Percentiles rank a stretch among this genome's conserved stretches.
phyloP scores from a whole-genome alignment of 2,329 filamentous ascomycete genomes.

The Chaetomium sp. region DNA sequence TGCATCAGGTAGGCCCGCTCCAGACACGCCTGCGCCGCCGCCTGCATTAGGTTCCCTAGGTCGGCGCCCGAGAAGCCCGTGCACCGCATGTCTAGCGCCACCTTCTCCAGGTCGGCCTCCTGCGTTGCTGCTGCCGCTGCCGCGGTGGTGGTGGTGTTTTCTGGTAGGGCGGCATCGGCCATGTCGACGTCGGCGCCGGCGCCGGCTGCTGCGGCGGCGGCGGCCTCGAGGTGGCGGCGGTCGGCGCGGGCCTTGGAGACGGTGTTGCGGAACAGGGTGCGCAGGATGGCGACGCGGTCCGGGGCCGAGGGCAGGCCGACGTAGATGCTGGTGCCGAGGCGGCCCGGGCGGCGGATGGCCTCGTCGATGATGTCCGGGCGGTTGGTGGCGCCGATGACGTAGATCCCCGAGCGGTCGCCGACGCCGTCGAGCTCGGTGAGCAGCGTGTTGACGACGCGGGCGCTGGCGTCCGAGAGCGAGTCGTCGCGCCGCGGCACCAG shows the following conservation, averaged over 20 bases:
- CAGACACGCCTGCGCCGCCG: constrained; percentile 45
- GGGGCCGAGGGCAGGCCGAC: constrained; percentile 79
- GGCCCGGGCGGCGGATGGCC: constrained; percentile 89
- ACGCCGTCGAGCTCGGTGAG: constrained; percentile 93
- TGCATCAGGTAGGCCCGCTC: constrained; percentile 36
- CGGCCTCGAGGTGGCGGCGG: background rate
- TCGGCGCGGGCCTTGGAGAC: constrained; percentile 51
- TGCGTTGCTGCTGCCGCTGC: constrained; percentile 45
- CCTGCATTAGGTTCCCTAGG: constrained; percentile 55
- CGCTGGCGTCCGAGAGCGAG: constrained; percentile 71
- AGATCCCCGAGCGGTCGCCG: constrained; percentile 78
- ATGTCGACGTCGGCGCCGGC: constrained; percentile 19
- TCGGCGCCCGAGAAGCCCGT: constrained; percentile 75
- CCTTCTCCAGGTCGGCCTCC: constrained; percentile 56
- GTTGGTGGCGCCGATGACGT: constrained; percentile 93
- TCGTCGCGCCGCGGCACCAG: constrained; percentile 83
- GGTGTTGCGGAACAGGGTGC: constrained; percentile 61
- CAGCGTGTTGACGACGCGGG: constrained; percentile 90
- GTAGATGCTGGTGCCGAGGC: constrained; percentile 84
- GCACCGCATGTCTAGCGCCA: constrained; percentile 70
- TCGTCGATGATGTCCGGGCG: constrained; percentile 94
- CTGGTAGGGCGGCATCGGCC: constrained; percentile 28
- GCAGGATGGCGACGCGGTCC: constrained; percentile 81
- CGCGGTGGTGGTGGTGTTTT: background rate
- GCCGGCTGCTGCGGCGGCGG: constrained; percentile 7